Evolutionary conservation across 306 rosid genomes (phyloP).

Genomic region (Fragaria ananassa): DNA sequence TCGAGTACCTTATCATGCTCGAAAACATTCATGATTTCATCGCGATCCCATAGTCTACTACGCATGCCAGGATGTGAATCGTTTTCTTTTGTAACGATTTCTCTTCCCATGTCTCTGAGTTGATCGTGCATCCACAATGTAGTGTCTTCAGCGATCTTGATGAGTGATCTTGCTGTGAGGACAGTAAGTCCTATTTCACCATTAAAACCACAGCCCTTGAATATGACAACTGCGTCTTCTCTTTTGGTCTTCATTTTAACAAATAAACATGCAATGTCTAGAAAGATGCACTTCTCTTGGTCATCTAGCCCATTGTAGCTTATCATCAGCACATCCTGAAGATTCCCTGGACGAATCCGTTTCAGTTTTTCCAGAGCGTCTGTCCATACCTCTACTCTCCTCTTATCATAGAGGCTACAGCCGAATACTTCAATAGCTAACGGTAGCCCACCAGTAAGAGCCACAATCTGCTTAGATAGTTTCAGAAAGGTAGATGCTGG

Average conservation of each 20-base stretch:
- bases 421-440: conserved; percentile 74
- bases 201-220: conserved; percentile 52
- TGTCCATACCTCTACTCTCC: conserved; percentile 46
- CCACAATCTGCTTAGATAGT: conserved; percentile 43
- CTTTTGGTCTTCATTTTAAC: conserved; percentile 36
- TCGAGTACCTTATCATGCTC: conserved; percentile 41
- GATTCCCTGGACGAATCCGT: conserved; percentile 33
- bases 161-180: conserved; percentile 45
- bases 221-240: conserved; percentile 46
- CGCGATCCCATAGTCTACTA: conserved; percentile 60
- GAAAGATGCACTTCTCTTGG: conserved; percentile 48
- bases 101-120: conserved; percentile 66
- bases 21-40: conserved; percentile 42
- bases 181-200: conserved; percentile 42
- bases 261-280: conserved; percentile 61
- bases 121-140: conserved; percentile 67
- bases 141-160: conserved; percentile 37
- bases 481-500: conserved; percentile 26
- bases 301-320: conserved; percentile 49
- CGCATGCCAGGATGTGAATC: conserved; percentile 38
- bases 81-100: conserved; percentile 43
- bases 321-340: conserved; percentile 58
- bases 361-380: conserved; percentile 41
- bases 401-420: conserved; percentile 43
- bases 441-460: conserved; percentile 53